These are phyloP conservation scores for Stagonosporopsis rhizophila DNA, from an alignment of 2,329 filamentous ascomycete species.

Conservation along the genomic window DNA sequence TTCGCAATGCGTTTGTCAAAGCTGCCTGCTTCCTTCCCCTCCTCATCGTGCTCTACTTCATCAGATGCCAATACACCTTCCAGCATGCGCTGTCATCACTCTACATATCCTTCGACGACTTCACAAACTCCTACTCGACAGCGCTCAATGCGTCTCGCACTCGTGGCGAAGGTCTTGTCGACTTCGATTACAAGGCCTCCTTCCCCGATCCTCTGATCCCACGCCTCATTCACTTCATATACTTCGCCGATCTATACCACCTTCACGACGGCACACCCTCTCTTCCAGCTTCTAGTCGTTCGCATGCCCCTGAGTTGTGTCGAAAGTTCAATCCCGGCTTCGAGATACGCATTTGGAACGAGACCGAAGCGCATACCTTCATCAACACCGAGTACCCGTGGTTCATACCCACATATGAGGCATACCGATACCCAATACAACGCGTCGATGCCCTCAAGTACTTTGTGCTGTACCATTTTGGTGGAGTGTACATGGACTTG, in stretches of 20 bases:
- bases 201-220: conserved; percentile 19
- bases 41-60: neutral
- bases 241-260: conserved; percentile 24
- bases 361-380: conserved; percentile 23
- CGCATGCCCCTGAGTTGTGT: conserved; percentile 24
- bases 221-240: conserved; percentile 26
- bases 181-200: conserved; percentile 19
- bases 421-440: conserved; percentile 36
- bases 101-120: conserved; percentile 20
- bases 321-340: conserved; percentile 26
- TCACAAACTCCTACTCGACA: conserved; percentile 17
- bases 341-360: conserved; percentile 30
- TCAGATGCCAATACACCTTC: conserved; percentile 19
- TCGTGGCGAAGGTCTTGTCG: conserved; percentile 8
- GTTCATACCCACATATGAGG: conserved; percentile 31
- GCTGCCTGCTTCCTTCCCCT: neutral
- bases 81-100: conserved; percentile 9
- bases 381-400: conserved; percentile 26
- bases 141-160: conserved; percentile 20
- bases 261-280: conserved; percentile 11
- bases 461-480: conserved; percentile 33
- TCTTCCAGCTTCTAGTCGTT: conserved; percentile 18
- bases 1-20: neutral
- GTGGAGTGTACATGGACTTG: conserved; percentile 38
- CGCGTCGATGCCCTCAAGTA: conserved; percentile 37